Evolutionary conservation across 1,284 basidiomycete genomes (phyloP).

Genomic region (Ganoderma sinense): DNA sequence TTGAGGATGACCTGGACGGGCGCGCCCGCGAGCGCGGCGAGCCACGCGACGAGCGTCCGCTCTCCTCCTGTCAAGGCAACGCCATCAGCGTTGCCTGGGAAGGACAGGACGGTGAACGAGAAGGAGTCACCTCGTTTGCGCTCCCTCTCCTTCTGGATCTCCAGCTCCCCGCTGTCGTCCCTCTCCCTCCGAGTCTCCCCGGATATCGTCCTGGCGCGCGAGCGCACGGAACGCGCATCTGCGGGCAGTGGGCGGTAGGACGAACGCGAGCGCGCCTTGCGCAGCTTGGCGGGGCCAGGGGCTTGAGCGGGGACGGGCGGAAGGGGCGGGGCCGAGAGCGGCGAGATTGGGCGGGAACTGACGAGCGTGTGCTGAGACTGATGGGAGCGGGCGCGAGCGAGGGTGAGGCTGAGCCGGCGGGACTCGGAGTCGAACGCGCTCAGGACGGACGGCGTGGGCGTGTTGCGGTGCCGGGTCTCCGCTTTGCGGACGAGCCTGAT

Average conservation of each 20-base stretch:
- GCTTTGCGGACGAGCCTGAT: conserved; percentile 18
- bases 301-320: neutral
- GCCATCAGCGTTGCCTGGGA: neutral
- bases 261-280: neutral
- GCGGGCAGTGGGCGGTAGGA: neutral
- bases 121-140: conserved; percentile 8
- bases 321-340: neutral
- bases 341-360: neutral
- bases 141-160: neutral
- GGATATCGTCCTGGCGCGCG: neutral
- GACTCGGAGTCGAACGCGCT: conserved; percentile 2
- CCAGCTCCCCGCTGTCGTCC: neutral
- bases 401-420: conserved; percentile 8
- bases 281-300: neutral
- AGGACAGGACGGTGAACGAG: neutral
- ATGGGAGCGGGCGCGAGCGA: conserved; percentile 10
- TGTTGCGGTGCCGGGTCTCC: conserved; percentile 15
- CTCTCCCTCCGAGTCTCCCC: too few species aligned
- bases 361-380: conserved; percentile 10
- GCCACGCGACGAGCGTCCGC: neutral
- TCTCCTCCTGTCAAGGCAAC: conserved; percentile 3
- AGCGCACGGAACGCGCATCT: neutral
- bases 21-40: neutral
- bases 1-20: neutral
- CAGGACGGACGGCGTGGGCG: conserved; percentile 7